Conservation (phyloP, 164 flowering plant species). For the Platanus orientalis region DNA sequence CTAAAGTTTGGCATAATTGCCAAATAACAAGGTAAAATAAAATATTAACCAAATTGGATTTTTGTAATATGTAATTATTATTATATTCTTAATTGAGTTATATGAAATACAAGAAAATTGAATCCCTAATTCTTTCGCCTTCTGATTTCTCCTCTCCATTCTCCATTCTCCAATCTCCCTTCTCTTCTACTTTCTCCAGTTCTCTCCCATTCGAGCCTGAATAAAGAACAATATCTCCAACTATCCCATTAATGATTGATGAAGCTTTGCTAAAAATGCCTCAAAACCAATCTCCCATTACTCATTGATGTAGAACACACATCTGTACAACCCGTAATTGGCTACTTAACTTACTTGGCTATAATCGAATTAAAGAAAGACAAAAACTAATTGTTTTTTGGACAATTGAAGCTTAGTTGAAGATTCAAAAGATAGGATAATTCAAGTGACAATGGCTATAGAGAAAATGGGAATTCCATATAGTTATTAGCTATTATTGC, state of each 20-base stretch:
- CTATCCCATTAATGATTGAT: conserved; percentile 43
- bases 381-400: conserved; percentile 51
- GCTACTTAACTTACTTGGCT: conserved; percentile 62
- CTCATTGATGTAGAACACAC: conserved; percentile 84
- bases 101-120: no score
- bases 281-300: conserved; percentile 42
- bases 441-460: conserved; percentile 41
- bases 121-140: no score
- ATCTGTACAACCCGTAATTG: conserved; percentile 73
- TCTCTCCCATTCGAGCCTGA: conserved; percentile 52
- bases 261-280: conserved; percentile 44
- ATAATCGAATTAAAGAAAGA: conserved; percentile 37
- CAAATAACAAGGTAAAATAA: no score
- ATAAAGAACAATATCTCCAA: conserved; percentile 63
- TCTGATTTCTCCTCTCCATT: no score
- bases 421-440: conserved; percentile 66
- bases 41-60: no score
- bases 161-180: no score
- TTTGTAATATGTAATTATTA: no score
- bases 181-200: conserved; percentile 40
- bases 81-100: no score
- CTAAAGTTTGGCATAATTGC: no score
- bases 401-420: conserved; percentile 75
- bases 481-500: no score
- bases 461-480: conserved; percentile 56